These are phyloP conservation scores for Tolypocladium paradoxum DNA, from an alignment of 2,329 filamentous ascomycete species.

Conservation along the genomic window DNA sequence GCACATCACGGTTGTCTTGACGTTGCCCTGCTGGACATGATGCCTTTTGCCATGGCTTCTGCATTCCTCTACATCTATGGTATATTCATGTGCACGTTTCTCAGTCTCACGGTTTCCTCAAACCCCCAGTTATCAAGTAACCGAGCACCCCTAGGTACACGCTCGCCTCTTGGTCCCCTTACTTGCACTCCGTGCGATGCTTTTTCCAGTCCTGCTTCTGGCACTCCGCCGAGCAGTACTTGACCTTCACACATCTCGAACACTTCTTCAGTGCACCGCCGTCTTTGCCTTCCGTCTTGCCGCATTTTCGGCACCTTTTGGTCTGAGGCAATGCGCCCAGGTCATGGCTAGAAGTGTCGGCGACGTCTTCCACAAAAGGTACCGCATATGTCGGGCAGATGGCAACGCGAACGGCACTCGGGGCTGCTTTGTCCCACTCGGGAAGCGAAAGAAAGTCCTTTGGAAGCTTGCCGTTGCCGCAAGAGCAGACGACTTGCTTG, in stretches of 20 bases:
- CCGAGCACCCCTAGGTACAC: too few relatives aligned
- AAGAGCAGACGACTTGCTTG: slow-evolving; percentile 31
- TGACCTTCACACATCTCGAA: slow-evolving; percentile 28
- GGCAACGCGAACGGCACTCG: slow-evolving; percentile 41
- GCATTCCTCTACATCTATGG: too few relatives aligned
- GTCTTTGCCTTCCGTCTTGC: slow-evolving; percentile 16
- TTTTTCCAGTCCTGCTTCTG: slow-evolving; percentile 44
- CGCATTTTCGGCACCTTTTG: slow-evolving; percentile 27
- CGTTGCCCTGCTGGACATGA: too few relatives aligned
- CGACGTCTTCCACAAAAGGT: slow-evolving; percentile 29
- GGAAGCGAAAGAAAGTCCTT: slow-evolving; percentile 27
- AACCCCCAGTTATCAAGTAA: too few relatives aligned
- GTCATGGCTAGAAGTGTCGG: slow-evolving; percentile 11
- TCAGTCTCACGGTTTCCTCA: too few relatives aligned
- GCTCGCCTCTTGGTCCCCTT: slow-evolving; percentile 7
- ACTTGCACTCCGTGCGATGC: slow-evolving; percentile 33
- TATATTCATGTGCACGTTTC: too few relatives aligned
- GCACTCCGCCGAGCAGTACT: slow-evolving; percentile 42
- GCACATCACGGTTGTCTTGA: too few relatives aligned
- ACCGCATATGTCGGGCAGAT: slow-evolving; percentile 44
- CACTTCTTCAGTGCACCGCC: slow-evolving; percentile 31
- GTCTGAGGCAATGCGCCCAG: not conserved
- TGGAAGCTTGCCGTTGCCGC: slow-evolving; percentile 32
- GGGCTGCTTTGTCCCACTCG: slow-evolving; percentile 29
- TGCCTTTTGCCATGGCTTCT: too few relatives aligned